phyloP scores from a whole-genome alignment of 768 basidiomycete species.

The Suillus discolor region DNA sequence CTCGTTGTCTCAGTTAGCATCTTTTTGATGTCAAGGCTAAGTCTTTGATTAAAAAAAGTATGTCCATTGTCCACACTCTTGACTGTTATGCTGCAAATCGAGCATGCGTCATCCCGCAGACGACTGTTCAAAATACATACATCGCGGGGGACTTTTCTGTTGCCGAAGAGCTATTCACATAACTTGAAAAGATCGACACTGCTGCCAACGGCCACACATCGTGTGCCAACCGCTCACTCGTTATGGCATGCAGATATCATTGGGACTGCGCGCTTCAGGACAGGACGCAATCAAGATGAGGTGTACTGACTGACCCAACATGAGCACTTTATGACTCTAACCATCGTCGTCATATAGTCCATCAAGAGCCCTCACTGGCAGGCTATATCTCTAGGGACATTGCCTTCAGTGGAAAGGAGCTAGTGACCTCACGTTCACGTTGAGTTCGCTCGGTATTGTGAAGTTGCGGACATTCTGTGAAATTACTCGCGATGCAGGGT shows the following conservation, averaged over 20 bases:
- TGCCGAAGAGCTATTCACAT: background rate
- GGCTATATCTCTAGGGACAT: background rate
- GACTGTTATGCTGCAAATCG: background rate
- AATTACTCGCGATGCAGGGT: background rate
- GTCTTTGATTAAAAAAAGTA: background rate
- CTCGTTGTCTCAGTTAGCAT: background rate
- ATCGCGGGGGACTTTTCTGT: background rate
- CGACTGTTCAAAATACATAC: background rate
- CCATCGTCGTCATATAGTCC: background rate
- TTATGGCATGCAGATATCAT: background rate
- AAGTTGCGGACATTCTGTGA: background rate
- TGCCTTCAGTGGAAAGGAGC: background rate
- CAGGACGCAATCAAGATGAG: background rate
- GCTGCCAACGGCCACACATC: background rate
- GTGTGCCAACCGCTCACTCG: background rate
- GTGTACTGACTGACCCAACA: background rate
- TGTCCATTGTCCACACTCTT: background rate
- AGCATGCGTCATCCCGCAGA: background rate
- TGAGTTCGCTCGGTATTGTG: background rate
- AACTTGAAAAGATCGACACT: background rate
- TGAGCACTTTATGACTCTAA: background rate
- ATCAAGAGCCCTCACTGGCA: background rate
- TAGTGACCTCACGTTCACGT: background rate
- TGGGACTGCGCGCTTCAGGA: background rate
- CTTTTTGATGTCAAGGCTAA: background rate